Evolutionary conservation across 805 yeast species (phyloP), one percentile per base, ranked within the genome.

Genomic region (Komagataella populi): DNA sequence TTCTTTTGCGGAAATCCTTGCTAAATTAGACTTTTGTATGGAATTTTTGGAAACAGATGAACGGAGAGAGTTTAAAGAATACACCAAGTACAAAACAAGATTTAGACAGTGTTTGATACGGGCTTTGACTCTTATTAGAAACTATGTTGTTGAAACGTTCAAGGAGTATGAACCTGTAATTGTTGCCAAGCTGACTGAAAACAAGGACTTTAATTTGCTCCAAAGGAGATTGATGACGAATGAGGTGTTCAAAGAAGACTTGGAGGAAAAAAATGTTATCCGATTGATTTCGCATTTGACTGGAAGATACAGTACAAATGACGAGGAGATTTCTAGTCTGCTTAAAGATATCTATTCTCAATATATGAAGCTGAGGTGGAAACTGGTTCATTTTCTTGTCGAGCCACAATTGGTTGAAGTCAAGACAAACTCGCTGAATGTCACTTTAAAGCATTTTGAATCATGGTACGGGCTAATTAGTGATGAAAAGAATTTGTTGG

Each of bases 51-150:
- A 72, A 6, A 65, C 68, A 2, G 76, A 81, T 50, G 64, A 70
- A 6, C 81, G 81, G 52, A 54, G 60, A 4, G 54, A 61, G 7
- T 84, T 84, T 59, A 81, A 78, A 60, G 96, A 89, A 51, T 70
- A 78, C 8, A 91, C 81, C 23, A 60, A 78, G 1, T 88, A 86
- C 62, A 75, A 74, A 48, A 78, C 81, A 55, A 76, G 90, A 53
- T 87, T 87, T 67, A 78, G 85, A 55, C 95, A 87, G 58, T 87
- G 96, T 59, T 72, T 88, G 74, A 81, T 90, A 1, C 74, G 96
- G 53, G 83, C 95, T 1, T 71, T 88, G 48, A 80, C 93, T 0
- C 69, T 91, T 53, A 77, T 88, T 14, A 76, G 83, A 55, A 86
- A 83, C 59, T 87, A 82, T 60, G 65, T 86, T 51, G 71, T 70